Base-by-base conservation (phyloP, 345 rosid species). In the Trapa bicornis region DNA sequence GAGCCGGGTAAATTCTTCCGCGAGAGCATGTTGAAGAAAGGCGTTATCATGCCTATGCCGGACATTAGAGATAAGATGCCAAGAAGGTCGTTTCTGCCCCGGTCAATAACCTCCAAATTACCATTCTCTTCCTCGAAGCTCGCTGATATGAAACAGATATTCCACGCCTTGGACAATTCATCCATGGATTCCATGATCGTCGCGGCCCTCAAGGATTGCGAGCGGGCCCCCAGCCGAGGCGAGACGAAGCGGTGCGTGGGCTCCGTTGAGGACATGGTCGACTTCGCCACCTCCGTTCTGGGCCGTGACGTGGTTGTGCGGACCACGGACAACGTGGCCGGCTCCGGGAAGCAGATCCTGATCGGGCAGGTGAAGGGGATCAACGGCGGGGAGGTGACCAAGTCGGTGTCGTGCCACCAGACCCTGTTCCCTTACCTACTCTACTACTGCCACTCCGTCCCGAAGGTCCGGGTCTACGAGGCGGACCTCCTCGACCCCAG, bases 61-160 rank as follows among this genome's bases (percentile, higher is more conserved):
- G 97, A 93, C 77, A 87, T 93, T 52, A 70, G 33, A 14, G 98
- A 93, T 80, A 88, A 83, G 75, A 88, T 90, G 98, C 98, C 98
- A 13, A 65, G 74, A 73, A 88, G 98, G 83, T 83, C 97, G 48
- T 82, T 82, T 72, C 35, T 82, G 58, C 86, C 86, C 75, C 86
- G 83, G 2, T 16, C 75, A 1, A 75, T 82, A 22, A 39, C 58
- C 32, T 77, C 83, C 5, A 79, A 77, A 68, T 48, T 82, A 47
- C 86, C 86, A 0, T 68, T 79, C 29, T 66, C 83, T 1, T 65
- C 78, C 39, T 48, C 80, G 2, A 65, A 68, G 61, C 64, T 73
- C 13, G 9, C 53, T 17, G 78, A 61, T 37, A 22, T 82, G 53
- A 82, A 75, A 69, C 33, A 37, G 45, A 71, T 68, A 37, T 82